These are phyloP conservation scores for Pleurostoma richardsiae DNA, from an alignment of 2,329 filamentous ascomycete genomes.

Conservation along the genomic window DNA sequence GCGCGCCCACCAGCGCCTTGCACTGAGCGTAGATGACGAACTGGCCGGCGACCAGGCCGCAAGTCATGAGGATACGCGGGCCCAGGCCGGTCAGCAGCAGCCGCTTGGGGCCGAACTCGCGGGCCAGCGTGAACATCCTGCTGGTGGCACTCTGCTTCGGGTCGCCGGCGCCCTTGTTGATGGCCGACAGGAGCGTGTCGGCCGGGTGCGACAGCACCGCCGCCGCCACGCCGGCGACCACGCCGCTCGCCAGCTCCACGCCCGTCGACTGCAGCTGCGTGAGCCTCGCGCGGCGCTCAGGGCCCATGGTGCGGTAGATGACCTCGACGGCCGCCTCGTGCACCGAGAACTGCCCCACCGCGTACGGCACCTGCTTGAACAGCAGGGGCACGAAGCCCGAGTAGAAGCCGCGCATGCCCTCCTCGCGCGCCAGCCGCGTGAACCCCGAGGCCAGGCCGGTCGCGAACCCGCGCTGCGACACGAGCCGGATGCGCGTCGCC, in stretches of 20 bases:
- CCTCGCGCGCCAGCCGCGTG: conserved; percentile 67
- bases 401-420: conserved; percentile 81
- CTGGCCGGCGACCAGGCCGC: conserved; percentile 45
- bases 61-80: conserved; percentile 48
- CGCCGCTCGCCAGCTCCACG: conserved; percentile 80
- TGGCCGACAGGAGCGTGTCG: conserved; percentile 56
- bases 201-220: conserved; percentile 87
- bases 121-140: conserved; percentile 46
- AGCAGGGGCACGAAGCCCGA: conserved; percentile 83
- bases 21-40: conserved; percentile 53
- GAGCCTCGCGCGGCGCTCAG: conserved; percentile 59
- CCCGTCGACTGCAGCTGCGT: conserved; percentile 69
- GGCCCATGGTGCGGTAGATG: conserved; percentile 66
- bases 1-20: conserved; percentile 46
- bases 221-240: conserved; percentile 83
- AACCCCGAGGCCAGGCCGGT: conserved; percentile 68
- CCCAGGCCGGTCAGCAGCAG: conserved; percentile 42
- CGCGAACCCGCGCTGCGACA: conserved; percentile 76
- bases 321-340: conserved; percentile 83
- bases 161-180: conserved; percentile 50
- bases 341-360: conserved; percentile 90
- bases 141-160: conserved; percentile 39
- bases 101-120: conserved; percentile 44
- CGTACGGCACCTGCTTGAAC: conserved; percentile 90
- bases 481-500: conserved; percentile 73